Conservation (phyloP, 23 red algal genomes). For the Agarophyton chilense region DNA sequence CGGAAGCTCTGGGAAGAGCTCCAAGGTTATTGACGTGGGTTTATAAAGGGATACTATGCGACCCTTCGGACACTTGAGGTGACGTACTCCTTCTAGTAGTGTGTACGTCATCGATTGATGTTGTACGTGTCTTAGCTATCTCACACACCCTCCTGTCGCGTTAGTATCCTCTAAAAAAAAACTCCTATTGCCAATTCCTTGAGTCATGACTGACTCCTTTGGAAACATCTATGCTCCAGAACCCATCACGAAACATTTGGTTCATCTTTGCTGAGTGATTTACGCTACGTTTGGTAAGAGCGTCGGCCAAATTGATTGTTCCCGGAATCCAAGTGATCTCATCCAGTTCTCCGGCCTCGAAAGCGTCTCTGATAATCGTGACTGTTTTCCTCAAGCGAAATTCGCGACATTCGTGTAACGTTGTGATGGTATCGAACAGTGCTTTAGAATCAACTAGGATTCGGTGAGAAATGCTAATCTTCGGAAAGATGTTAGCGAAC, state of each 20-base stretch:
- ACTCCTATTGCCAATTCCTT: neutral
- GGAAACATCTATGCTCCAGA: neutral
- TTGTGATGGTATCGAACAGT: constrained; percentile 16
- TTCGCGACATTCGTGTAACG: neutral
- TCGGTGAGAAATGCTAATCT: neutral
- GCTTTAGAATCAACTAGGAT: constrained; percentile 35
- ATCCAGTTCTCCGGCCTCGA: neutral
- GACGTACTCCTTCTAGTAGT: too few species aligned
- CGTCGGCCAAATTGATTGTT: neutral
- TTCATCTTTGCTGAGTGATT: neutral
- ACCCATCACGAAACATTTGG: neutral
- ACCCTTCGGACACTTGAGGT: too few species aligned
- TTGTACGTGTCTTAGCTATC: too few species aligned
- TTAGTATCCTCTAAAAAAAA: neutral
- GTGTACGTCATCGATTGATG: too few species aligned
- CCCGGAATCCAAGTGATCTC: neutral
- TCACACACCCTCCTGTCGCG: neutral
- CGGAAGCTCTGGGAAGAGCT: too few species aligned
- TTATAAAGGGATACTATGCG: too few species aligned
- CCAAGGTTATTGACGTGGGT: too few species aligned
- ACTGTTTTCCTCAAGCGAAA: neutral
- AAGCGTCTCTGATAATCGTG: neutral
- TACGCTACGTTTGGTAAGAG: neutral
- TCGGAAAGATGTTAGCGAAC: neutral
- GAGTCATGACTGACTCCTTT: neutral